Base-by-base conservation (phyloP, 768 basidiomycete genomes). In the Lactarius evosmus region DNA sequence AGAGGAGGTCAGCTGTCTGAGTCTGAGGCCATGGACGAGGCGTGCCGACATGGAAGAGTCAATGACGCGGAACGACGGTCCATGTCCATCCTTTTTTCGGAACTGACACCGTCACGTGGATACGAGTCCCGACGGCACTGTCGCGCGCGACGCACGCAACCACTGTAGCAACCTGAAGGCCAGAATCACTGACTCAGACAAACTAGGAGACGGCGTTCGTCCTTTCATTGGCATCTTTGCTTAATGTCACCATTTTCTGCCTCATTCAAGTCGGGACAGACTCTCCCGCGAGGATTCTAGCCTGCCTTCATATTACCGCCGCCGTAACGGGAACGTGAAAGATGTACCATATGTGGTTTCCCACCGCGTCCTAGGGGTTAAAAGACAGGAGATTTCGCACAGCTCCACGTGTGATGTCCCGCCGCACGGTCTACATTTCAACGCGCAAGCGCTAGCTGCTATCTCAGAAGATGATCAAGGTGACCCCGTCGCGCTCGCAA, bases 31-130 rank as follows among this genome's bases (percentile, higher is more conserved):
- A 59, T 60, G 44, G 22, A 67, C 17, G 25, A 62, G 29, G 54
- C 66, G 67, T 53, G 55, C 33, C 44, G 67, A 66, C 67, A 68
- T 68, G 56, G 55, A 59, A 49, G 51, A 41, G 11, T 16, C n/a
- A 32, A 44, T 25, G 59, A 30, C 25, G 59, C 36, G 19, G 38
- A 49, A 25, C 19, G 51, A 53, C 51, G 12, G 5, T 32, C 52
- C n/a, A 44, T 44, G 8, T 16, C 46, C 22, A 25, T 22, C 52
- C 29, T 17, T 52, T 53, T 53, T 53, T 51, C 50, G 50, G 51
- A 53, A 29, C 32, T 53, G 52, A 49, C 46, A 22, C 52, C 32
- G 52, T 53, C 52, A 53, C 52, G 52, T 53, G 52, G 16, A 25
- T 9, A 2, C n/a, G n/a, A n/a, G n/a, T n/a, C n/a, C n/a, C n/a